Evolutionary conservation across 257 asterid genomes (phyloP).

Genomic region (Petrea volubilis): DNA sequence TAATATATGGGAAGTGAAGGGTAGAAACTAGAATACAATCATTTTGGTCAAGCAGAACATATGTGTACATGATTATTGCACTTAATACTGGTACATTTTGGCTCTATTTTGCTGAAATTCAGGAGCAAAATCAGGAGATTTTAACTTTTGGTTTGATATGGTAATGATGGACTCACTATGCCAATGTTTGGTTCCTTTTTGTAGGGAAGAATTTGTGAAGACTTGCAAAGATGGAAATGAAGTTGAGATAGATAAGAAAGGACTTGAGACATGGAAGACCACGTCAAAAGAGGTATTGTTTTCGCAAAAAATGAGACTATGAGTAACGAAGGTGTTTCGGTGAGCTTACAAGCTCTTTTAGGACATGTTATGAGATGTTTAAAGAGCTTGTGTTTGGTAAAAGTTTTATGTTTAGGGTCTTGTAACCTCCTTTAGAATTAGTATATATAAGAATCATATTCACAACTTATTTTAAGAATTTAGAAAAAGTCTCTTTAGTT

Average conservation of each 20-base stretch:
- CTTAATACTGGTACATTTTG: neutral
- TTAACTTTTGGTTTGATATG: neutral
- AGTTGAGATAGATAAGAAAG: slow-evolving; percentile 43
- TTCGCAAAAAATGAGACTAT: neutral
- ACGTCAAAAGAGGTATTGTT: slow-evolving; percentile 42
- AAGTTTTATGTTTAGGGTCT: too few species aligned
- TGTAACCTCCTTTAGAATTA: too few species aligned
- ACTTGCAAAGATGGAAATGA: slow-evolving; percentile 31
- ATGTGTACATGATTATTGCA: neutral
- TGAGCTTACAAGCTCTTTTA: too few species aligned
- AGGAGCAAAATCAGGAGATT: neutral
- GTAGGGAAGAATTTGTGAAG: slow-evolving; percentile 51
- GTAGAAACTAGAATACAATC: neutral
- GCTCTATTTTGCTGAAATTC: neutral
- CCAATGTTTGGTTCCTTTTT: slow-evolving; percentile 14
- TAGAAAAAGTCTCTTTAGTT: too few species aligned
- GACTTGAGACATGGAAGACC: slow-evolving; percentile 44
- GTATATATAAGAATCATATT: too few species aligned
- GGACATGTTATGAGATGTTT: too few species aligned
- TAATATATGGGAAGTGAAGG: neutral
- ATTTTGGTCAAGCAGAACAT: neutral
- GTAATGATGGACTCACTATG: neutral
- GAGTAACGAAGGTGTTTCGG: too few species aligned
- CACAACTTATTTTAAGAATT: too few species aligned
- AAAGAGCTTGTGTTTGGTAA: too few species aligned